These are phyloP conservation scores for Penicillium expansum DNA, from an alignment of 2,329 filamentous ascomycete species.

Conservation along the genomic window DNA sequence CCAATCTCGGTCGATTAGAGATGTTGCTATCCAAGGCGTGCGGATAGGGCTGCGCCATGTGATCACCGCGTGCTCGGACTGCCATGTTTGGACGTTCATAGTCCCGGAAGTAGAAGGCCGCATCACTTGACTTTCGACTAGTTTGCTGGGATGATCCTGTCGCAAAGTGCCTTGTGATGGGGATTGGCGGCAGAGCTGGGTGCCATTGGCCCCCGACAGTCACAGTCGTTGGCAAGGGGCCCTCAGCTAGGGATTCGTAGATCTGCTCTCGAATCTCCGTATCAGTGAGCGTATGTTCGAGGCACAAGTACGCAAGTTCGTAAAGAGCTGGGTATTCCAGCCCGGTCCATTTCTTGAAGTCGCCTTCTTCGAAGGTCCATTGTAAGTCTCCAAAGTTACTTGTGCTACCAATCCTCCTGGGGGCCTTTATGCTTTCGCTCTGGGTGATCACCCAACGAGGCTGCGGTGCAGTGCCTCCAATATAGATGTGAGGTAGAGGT, in stretches of 20 bases:
- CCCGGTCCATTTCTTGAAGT: background rate
- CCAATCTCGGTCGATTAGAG: background rate
- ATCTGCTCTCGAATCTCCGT: background rate
- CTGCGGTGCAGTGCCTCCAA: slow-evolving; percentile 3
- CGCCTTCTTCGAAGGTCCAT: slow-evolving; percentile 3
- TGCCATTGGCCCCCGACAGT: background rate
- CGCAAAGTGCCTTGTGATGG: background rate
- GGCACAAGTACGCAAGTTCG: slow-evolving; percentile 1
- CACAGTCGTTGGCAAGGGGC: background rate
- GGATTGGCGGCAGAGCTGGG: background rate
- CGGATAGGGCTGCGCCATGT: background rate
- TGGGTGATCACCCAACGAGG: slow-evolving; percentile 6
- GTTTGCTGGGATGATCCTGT: background rate
- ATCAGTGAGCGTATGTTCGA: background rate
- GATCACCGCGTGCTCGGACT: background rate
- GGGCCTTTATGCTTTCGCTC: background rate
- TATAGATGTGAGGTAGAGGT: background rate
- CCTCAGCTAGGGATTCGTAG: background rate
- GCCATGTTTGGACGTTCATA: slow-evolving; percentile 1
- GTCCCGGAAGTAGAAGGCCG: background rate
- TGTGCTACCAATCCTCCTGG: background rate
- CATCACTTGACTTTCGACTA: background rate
- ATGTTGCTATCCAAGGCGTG: background rate
- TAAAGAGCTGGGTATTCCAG: background rate
- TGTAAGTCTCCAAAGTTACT: background rate